These are phyloP conservation scores for Amaranthus cruentus DNA, from an alignment of 148 eudicot genomes.

Conservation along the genomic window DNA sequence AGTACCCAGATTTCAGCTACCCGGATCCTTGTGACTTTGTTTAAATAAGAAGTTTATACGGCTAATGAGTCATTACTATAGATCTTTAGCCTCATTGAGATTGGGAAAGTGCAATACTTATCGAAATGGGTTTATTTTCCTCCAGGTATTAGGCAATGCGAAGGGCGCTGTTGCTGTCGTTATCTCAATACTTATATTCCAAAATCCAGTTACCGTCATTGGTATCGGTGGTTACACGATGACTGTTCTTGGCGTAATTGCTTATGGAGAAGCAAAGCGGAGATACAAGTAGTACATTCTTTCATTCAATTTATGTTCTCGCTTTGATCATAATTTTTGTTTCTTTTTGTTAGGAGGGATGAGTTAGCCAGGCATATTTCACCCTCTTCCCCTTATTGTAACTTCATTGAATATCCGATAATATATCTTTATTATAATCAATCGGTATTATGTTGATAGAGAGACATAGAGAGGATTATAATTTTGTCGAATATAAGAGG, in stretches of 20 bases:
- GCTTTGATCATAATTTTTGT: not conserved
- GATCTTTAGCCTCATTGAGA: no score
- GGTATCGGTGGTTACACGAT: slow-evolving; percentile 89
- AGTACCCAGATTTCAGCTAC: no score
- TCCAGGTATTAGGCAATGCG: slow-evolving; percentile 91
- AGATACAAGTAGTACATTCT: slow-evolving; percentile 45
- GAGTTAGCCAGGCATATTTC: slow-evolving; percentile 15
- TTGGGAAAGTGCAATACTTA: not conserved
- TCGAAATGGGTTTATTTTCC: not conserved
- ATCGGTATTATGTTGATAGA: slow-evolving; percentile 15
- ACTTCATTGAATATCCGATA: not conserved
- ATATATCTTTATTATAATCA: not conserved
- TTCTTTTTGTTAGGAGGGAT: slow-evolving; percentile 3
- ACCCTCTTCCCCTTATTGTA: not conserved
- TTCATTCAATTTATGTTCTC: not conserved
- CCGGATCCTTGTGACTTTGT: no score
- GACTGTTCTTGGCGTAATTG: slow-evolving; percentile 90
- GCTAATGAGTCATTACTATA: no score
- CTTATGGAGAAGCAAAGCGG: slow-evolving; percentile 88
- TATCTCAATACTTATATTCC: slow-evolving; percentile 82
- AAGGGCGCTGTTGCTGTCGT: slow-evolving; percentile 98
- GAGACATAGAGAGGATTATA: not conserved
- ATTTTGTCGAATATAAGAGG: not conserved
- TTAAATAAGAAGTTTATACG: no score
- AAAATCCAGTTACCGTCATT: slow-evolving; percentile 71